A percentile compares a stretch with the other conserved stretches of the same genome.
Conservation (phyloP, 345 rosid species). For the Durio zibethinus region DNA sequence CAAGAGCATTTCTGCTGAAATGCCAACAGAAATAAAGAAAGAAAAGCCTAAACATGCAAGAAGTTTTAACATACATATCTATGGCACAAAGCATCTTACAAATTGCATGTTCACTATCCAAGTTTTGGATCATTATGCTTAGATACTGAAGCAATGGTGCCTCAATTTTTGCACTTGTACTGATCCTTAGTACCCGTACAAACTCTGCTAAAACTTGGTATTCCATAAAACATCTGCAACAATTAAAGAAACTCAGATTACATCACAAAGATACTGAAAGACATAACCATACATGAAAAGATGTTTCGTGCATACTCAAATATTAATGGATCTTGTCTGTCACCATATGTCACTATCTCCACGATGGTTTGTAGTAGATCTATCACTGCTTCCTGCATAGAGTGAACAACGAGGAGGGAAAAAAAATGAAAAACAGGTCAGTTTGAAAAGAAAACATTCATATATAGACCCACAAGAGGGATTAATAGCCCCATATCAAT, state of each 20-base stretch:
- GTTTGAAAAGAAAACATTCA: constrained; percentile 1
- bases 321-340: constrained; percentile 54
- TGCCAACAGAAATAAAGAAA: constrained; percentile 1
- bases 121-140: constrained; percentile 67
- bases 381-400: constrained; percentile 1
- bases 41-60: constrained; percentile 1
- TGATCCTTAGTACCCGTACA: constrained; percentile 46
- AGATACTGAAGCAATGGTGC: constrained; percentile 60
- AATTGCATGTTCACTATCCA: constrained; percentile 51
- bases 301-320: constrained; percentile 40
- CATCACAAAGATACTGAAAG: background rate
- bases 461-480: too few relatives aligned
- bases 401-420: background rate
- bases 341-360: constrained; percentile 64
- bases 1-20: background rate
- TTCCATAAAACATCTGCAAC: constrained; percentile 60
- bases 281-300: background rate
- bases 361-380: constrained; percentile 48
- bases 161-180: constrained; percentile 48
- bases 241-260: background rate
- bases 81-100: constrained; percentile 40
- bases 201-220: constrained; percentile 61
- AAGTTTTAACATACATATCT: constrained; percentile 23
- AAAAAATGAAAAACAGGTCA: constrained; percentile 3
- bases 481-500: background rate